Percentiles rank a stretch among this genome's conserved stretches.
Conservation (phyloP, 345 rosid species). For the Aquilaria yunnanensis region DNA sequence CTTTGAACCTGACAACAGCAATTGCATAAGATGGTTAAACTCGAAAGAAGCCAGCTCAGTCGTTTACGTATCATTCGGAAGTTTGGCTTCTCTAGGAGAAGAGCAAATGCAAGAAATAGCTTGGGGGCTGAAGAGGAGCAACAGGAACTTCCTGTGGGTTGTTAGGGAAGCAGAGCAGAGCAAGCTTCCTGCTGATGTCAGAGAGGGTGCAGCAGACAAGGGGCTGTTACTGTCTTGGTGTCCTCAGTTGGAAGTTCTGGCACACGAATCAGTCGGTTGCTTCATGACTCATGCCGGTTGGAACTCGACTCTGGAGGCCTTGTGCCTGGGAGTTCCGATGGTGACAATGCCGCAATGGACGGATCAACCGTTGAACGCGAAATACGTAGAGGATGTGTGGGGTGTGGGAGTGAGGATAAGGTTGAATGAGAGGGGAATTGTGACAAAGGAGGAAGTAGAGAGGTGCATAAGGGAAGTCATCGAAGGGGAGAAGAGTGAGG, state of each 20-base stretch:
- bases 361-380: slow-evolving; percentile 33
- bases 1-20: slow-evolving; percentile 32
- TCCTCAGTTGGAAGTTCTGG: slow-evolving; percentile 42
- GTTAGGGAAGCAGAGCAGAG: slow-evolving; percentile 43
- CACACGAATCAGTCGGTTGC: slow-evolving; percentile 39
- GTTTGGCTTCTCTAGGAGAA: slow-evolving; percentile 32
- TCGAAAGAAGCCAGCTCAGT: slow-evolving; percentile 35
- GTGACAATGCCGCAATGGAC: slow-evolving; percentile 26
- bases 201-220: slow-evolving; percentile 23
- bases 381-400: slow-evolving; percentile 28
- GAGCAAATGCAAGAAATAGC: slow-evolving; percentile 52
- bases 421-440: slow-evolving; percentile 10
- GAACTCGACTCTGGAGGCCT: slow-evolving; percentile 58
- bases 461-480: slow-evolving; percentile 23
- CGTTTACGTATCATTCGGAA: slow-evolving; percentile 43
- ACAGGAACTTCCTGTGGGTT: slow-evolving; percentile 45
- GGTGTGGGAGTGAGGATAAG: slow-evolving; percentile 35
- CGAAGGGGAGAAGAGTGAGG: slow-evolving; percentile 22
- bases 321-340: slow-evolving; percentile 52
- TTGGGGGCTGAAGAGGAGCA: slow-evolving; percentile 25
- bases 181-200: slow-evolving; percentile 32
- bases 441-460: slow-evolving; percentile 18
- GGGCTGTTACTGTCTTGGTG: slow-evolving; percentile 48
- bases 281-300: slow-evolving; percentile 57
- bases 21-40: slow-evolving; percentile 45